These are phyloP conservation scores for Violaceomyces palustris DNA, from an alignment of 1,284 basidiomycete genomes.

Conservation along the genomic window DNA sequence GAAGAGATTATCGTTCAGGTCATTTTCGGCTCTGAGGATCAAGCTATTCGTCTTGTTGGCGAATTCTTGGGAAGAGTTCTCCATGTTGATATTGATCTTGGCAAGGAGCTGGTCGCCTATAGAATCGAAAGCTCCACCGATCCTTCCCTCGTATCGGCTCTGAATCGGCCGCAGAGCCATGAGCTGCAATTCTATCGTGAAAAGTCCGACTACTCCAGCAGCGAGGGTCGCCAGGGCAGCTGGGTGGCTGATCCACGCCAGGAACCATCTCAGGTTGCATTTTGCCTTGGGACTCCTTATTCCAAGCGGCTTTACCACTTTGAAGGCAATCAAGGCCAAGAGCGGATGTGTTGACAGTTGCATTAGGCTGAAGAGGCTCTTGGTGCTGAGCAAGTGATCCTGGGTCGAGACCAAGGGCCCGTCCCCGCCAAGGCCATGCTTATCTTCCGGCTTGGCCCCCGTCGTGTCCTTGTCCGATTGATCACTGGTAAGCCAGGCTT, in stretches of 20 bases:
- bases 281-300: slow-evolving; percentile 9
- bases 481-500: slow-evolving; percentile 17
- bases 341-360: slow-evolving; percentile 34
- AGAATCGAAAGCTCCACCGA: slow-evolving; percentile 59
- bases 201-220: slow-evolving; percentile 81
- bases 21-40: slow-evolving; percentile 65
- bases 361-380: slow-evolving; percentile 20
- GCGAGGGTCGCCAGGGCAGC: slow-evolving; percentile 82
- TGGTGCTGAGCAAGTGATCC: slow-evolving; percentile 6
- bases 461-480: too few relatives aligned
- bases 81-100: slow-evolving; percentile 73
- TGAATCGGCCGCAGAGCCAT: slow-evolving; percentile 55
- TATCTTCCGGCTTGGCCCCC: too few relatives aligned
- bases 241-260: slow-evolving; percentile 82
- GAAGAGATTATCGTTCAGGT: slow-evolving; percentile 69
- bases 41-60: slow-evolving; percentile 70
- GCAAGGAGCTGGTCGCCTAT: slow-evolving; percentile 66
- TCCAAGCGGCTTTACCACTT: slow-evolving; percentile 9
- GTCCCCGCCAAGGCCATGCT: too few relatives aligned
- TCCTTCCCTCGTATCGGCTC: slow-evolving; percentile 5
- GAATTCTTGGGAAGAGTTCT: slow-evolving; percentile 65
- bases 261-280: slow-evolving; percentile 64
- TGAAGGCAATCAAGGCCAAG: slow-evolving; percentile 13
- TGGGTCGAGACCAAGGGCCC: too few relatives aligned
- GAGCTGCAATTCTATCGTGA: slow-evolving; percentile 81